Conservation (phyloP, 495 filamentous ascomycete genomes). For the Beverwykella pulmonaria region DNA sequence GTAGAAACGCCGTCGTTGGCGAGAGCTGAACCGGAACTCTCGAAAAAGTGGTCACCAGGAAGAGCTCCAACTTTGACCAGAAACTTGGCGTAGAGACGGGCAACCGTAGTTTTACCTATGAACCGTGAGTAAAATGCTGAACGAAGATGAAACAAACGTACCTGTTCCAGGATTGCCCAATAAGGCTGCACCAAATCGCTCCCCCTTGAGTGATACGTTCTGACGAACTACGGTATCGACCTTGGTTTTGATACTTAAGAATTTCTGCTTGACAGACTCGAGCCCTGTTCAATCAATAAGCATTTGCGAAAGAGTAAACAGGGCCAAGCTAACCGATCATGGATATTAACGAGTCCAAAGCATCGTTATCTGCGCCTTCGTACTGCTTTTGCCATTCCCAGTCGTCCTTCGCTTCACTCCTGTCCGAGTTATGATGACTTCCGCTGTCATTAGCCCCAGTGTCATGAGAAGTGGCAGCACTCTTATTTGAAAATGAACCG, state of each 20-base stretch:
- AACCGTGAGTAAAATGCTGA: constrained; percentile 6
- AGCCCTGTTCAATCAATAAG: constrained; percentile 48
- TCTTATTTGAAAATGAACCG: too few relatives aligned
- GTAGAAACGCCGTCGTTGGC: constrained; percentile 63
- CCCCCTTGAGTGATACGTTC: constrained; percentile 54
- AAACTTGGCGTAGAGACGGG: constrained; percentile 73
- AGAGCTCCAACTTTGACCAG: constrained; percentile 61
- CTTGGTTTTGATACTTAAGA: constrained; percentile 67
- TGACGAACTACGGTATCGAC: constrained; percentile 66
- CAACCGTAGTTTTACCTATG: constrained; percentile 78
- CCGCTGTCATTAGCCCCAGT: not conserved
- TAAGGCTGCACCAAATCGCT: constrained; percentile 66
- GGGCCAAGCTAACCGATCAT: constrained; percentile 56
- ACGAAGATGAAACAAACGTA: constrained; percentile 39
- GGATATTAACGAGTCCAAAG: constrained; percentile 66
- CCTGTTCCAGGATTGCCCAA: constrained; percentile 83
- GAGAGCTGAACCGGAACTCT: constrained; percentile 71
- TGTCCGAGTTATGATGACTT: not conserved
- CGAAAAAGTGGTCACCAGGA: constrained; percentile 55
- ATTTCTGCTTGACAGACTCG: constrained; percentile 66
- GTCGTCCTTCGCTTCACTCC: constrained; percentile 42
- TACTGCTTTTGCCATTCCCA: constrained; percentile 64
- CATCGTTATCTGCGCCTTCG: constrained; percentile 54
- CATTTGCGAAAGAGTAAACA: not conserved
- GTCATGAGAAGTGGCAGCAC: too few relatives aligned